These are phyloP conservation scores for Trichophyton verrucosum DNA, from an alignment of 2,329 filamentous ascomycete genomes.

Conservation along the genomic window DNA sequence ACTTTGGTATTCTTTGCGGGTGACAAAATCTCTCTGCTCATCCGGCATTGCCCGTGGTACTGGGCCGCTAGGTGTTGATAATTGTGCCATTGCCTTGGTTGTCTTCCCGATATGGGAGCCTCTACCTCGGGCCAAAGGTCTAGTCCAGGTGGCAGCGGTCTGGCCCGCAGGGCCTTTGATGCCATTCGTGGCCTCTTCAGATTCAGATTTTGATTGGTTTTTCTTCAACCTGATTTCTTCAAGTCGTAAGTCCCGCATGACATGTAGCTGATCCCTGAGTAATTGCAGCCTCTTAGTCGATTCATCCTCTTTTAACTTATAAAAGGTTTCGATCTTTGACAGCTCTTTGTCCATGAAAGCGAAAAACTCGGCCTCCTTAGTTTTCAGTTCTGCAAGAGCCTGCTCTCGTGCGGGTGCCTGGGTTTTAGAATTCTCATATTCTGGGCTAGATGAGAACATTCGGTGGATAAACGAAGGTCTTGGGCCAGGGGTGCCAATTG, in stretches of 20 bases:
- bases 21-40: constrained; percentile 39
- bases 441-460: constrained; percentile 25
- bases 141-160: constrained; percentile 24
- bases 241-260: constrained; percentile 76
- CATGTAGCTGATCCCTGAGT: constrained; percentile 73
- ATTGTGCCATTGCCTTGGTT: constrained; percentile 37
- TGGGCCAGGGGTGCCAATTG: constrained; percentile 7
- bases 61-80: constrained; percentile 31
- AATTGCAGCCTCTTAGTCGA: constrained; percentile 58
- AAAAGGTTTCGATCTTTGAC: constrained; percentile 85
- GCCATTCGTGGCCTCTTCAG: background rate
- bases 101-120: constrained; percentile 39
- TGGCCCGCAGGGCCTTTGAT: constrained; percentile 13
- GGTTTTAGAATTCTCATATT: constrained; percentile 29
- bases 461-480: constrained; percentile 26
- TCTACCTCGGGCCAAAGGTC: constrained; percentile 25
- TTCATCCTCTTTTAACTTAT: constrained; percentile 75
- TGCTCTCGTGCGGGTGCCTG: constrained; percentile 40
- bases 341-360: constrained; percentile 71
- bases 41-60: constrained; percentile 20
- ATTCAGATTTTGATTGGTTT: constrained; percentile 13
- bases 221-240: constrained; percentile 52
- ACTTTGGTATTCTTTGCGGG: constrained; percentile 39
- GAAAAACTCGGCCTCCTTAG: constrained; percentile 74
- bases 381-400: constrained; percentile 52